Evolutionary conservation across 2,329 filamentous ascomycete genomes (phyloP).

Genomic region (Rachicladosporium sp.): DNA sequence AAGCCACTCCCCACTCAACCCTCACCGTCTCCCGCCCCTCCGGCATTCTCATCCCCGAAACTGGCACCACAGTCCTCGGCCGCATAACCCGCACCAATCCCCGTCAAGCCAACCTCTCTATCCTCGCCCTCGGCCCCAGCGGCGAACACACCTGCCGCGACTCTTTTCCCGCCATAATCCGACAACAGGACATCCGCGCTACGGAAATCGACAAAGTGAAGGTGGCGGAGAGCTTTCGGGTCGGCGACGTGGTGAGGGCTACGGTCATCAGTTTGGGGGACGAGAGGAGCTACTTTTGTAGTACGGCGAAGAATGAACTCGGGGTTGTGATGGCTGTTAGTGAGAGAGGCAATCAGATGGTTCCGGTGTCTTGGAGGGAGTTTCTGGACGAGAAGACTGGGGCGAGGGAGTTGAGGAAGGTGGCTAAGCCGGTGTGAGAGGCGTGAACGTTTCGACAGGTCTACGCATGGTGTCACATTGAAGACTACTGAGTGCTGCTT

Average conservation of each 20-base stretch:
- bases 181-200: slow-evolving; percentile 71
- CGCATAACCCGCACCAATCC: slow-evolving; percentile 76
- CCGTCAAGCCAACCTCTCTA: slow-evolving; percentile 73
- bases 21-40: slow-evolving; percentile 33
- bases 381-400: slow-evolving; percentile 76
- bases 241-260: slow-evolving; percentile 82
- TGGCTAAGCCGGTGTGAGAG: slow-evolving; percentile 78
- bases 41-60: slow-evolving; percentile 71
- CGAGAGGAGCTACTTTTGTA: slow-evolving; percentile 90
- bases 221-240: slow-evolving; percentile 80
- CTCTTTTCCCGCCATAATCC: slow-evolving; percentile 22
- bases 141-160: slow-evolving; percentile 17
- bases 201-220: slow-evolving; percentile 94
- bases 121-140: slow-evolving; percentile 62
- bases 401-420: slow-evolving; percentile 68
- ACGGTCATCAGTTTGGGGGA: slow-evolving; percentile 77
- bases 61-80: slow-evolving; percentile 69
- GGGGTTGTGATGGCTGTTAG: slow-evolving; percentile 90
- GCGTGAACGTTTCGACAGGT: too few relatives aligned
- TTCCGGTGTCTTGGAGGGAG: slow-evolving; percentile 89
- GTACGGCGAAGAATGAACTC: slow-evolving; percentile 78
- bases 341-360: slow-evolving; percentile 80
- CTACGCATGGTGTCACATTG: too few relatives aligned
- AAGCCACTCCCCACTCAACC: slow-evolving; percentile 36
- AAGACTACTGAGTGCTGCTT: too few relatives aligned